Conservation (phyloP, 78 protist species). For the Monocercomonoides exilis region DNA sequence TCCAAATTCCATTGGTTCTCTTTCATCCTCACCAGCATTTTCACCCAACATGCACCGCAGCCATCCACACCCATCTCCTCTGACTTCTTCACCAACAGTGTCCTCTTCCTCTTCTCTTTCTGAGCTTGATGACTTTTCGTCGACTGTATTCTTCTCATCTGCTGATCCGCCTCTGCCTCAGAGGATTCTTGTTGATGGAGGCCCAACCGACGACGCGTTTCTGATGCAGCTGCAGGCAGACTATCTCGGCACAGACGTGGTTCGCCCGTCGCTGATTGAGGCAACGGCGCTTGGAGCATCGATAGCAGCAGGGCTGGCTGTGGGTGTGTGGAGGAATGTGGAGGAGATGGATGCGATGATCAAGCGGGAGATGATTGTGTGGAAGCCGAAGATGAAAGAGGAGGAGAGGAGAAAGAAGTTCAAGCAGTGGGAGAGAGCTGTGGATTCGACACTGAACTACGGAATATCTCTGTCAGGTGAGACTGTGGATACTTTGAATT, state of each 20-base stretch:
- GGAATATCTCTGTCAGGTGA: no score
- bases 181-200: constrained; percentile 19
- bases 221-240: constrained; percentile 33
- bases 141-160: no score
- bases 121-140: no score
- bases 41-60: no score
- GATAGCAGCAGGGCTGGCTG: constrained; percentile 23
- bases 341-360: neutral
- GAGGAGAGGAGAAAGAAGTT: neutral
- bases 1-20: no score
- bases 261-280: constrained; percentile 14
- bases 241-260: neutral
- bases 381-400: neutral
- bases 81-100: no score
- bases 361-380: neutral
- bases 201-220: neutral
- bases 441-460: no score
- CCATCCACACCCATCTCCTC: no score
- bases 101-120: no score
- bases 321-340: neutral
- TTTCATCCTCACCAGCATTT: no score
- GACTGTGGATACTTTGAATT: no score
- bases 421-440: neutral
- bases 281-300: constrained; percentile 39
- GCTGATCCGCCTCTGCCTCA: no score